Evolutionary conservation across 345 rosid species (phyloP), one percentile per base, ranked within the genome.

Genomic region (Citrus unshiu): DNA sequence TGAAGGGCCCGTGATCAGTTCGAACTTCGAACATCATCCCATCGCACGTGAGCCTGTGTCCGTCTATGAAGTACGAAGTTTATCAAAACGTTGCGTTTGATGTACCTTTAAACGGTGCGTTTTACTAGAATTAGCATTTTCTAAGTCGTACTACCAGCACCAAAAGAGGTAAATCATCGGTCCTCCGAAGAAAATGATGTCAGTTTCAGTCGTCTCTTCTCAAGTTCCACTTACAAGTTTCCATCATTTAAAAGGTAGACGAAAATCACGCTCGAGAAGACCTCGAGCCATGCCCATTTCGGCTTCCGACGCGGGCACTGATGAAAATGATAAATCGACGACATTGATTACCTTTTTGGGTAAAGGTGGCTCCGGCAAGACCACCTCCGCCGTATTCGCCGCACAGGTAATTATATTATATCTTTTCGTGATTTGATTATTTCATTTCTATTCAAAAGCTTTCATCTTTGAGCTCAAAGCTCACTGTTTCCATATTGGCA

Each of bases 291-390:
- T 76, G 74, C 84, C 84, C 72, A 77, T 72, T 70, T 77, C 89
- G 10, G 81, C 88, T 71, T 72, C 87, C 18, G 46, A 43, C n/a
- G 3, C 74, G 76, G 74, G 37, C 59, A 59, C 73, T 34, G 34
- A 22, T 77, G 70, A 59, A 24, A 25, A 63, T 51, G 79, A 74
- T 46, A 79, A 81, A 75, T 76, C 88, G 21, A 82, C 95, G 9
- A 86, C 85, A 82, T 77, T 93, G 83, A 84, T 95, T 72, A 90
- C 96, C 29, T 93, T 93, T 77, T 74, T 93, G 59, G 99, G 98
- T 24, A 93, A 93, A 90, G 98, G 97, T 78, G 98, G 97, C 24
- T 90, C 96, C 76, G 97, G 97, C 76, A 93, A 93, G 92, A 93
- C 98, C 78, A 93, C 92, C 70, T 83, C 97, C 51, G 85, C 98